Evolutionary conservation across 1,284 basidiomycete species (phyloP), one percentile per base, ranked within the genome.

Genomic region (Sanguinoderma infundibulare): DNA sequence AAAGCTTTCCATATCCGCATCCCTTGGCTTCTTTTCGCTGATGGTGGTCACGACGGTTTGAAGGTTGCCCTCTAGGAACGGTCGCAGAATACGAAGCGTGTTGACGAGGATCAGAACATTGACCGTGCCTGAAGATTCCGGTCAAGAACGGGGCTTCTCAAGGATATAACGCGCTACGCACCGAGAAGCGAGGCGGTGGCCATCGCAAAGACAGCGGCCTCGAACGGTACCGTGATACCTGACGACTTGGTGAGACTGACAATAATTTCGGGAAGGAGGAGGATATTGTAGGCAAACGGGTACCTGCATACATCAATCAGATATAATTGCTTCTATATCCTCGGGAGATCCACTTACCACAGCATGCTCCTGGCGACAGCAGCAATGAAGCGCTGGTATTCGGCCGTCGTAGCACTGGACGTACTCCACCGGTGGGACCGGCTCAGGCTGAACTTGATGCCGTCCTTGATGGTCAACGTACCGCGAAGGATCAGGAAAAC

Each of bases 51-150:
- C 20, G 40, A 56, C 39, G 28, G 57, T 32, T 17, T 51, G 56
- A 28, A 58, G 53, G 59, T 57, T 54, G 12, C 63, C 47, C 55
- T 74, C 65, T 17, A 87, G 80, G 28, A 82, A 82, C 24, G 83
- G 83, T n/a, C 79, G 77, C 38, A 91, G 75, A 51, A 89, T 79
- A n/a, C 85, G 81, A 68, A 90, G 82, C 3, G 86, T 89, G 70
- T 88, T 90, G 75, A 82, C 85, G 30, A 90, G 78, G n/a, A 91
- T 77, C 9, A 81, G 60, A 22, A 87, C 86, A 67, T 91, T 87
- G 14, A 83, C 83, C 26, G 86, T 67, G 47, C 88, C 90, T 91
- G 7, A 15, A 26, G 14, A 15, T 24, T 20, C 52, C 22, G 42
- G 52, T 55, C 20, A 22, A 3, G 7, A 15, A 38, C 10, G 1